Evolutionary conservation across 1,139 yeast genomes (phyloP).

Genomic region (Yamadazyma pseudoaaseri): DNA sequence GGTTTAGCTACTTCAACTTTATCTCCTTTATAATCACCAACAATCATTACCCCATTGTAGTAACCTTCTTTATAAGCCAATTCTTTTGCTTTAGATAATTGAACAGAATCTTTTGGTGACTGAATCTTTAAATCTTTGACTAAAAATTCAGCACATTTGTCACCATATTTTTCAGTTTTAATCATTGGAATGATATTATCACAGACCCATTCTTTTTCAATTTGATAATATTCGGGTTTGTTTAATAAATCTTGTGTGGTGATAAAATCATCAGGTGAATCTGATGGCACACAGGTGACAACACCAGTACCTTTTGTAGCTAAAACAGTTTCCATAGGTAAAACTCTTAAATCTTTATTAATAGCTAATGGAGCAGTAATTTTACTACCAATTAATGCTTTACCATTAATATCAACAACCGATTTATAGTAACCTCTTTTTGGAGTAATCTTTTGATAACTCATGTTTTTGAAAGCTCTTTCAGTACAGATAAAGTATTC

Average conservation of each 20-base stretch:
- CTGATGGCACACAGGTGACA: conserved; percentile 97
- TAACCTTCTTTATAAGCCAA: conserved; percentile 94
- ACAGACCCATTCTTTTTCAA: conserved; percentile 84
- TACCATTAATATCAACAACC: conserved; percentile 62
- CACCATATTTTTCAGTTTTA: conserved; percentile 83
- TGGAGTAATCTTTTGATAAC: conserved; percentile 91
- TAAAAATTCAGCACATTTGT: conserved; percentile 79
- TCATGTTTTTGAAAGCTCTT: conserved; percentile 98
- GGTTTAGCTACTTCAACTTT: conserved; percentile 91
- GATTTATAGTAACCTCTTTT: conserved; percentile 76
- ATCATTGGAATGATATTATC: conserved; percentile 73
- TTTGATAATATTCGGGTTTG: conserved; percentile 89
- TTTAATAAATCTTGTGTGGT: conserved; percentile 80
- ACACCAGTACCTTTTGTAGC: conserved; percentile 98
- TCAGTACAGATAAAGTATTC: conserved; percentile 84
- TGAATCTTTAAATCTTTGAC: conserved; percentile 87
- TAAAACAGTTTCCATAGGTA: conserved; percentile 97
- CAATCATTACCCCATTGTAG: conserved; percentile 80
- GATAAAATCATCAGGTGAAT: conserved; percentile 95
- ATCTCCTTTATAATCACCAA: conserved; percentile 84
- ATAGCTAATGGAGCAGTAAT: conserved; percentile 83
- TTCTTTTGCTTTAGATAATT: conserved; percentile 91
- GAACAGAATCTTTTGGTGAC: conserved; percentile 89
- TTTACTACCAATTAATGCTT: conserved; percentile 76
- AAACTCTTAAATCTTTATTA: conserved; percentile 69